Evolutionary conservation across 805 yeast genomes (phyloP), one percentile per base, ranked within the genome.

Genomic region (Metschnikowia vanudenii): DNA sequence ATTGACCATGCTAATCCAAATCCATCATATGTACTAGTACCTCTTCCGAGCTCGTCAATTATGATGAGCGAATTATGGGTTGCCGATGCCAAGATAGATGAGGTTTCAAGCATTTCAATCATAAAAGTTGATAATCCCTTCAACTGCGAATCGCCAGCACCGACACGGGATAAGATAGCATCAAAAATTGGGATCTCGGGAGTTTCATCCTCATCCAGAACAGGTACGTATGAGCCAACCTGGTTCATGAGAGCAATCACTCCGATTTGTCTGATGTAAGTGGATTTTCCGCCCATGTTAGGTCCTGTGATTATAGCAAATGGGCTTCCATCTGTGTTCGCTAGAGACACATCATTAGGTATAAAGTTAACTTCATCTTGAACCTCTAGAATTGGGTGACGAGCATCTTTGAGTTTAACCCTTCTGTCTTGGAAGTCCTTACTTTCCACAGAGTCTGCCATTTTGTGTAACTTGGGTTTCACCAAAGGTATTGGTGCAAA

Each of bases 1-100:
- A 94, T 94, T 0, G 97, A 85, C 95, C 97, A 94, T 0, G 99
- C 99, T 34, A 94, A 75, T 0, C 99, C 99, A 71, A 94, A 94
- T 0, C 99, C 99, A 66, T 94, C 99, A 65, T 91, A 92, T 0
- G 99, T 62, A 37, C 56, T 53, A 0, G 97, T 90, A 10, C 96
- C 97, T 61, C 99, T 79, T 3, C 99, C 99, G 38, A 94, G 79
- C 64, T 94, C 99, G 66, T 94, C 99, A 51, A 94, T 85, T 18
- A 94, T 82, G 41, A 94, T 82, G 47, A 94, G 74, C 6, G 97
- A 89, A 51, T 86, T 84, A 26, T 73, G 65, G 0, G 94, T 83
- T 1, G 96, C 91, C 7, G 87, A 80, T 49, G 86, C 82, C 47
- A 94, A 73, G 54, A 94, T 92, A 2, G 92, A 81, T 0, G 96